Evolutionary conservation across 805 yeast species (phyloP).

Genomic region (Saturnispora galanensis): DNA sequence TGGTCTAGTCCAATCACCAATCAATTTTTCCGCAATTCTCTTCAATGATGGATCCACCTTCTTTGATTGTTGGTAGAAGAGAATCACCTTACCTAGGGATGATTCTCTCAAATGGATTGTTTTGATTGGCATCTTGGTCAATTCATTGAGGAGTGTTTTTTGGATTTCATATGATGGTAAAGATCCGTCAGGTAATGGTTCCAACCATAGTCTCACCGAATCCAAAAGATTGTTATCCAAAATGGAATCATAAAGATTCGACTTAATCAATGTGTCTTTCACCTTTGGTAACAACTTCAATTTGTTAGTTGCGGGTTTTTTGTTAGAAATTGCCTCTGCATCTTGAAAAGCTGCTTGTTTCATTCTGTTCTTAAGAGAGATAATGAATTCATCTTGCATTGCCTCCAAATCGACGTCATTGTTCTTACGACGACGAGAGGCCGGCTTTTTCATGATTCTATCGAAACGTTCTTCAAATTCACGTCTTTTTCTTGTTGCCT

Average conservation of each 20-base stretch:
- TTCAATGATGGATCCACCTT: constrained; percentile 82
- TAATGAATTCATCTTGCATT: constrained; percentile 86
- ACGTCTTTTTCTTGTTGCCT: constrained; percentile 46
- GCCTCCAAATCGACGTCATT: constrained; percentile 93
- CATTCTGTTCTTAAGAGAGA: constrained; percentile 79
- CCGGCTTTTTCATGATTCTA: constrained; percentile 56
- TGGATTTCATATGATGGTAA: constrained; percentile 97
- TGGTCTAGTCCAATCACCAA: constrained; percentile 98
- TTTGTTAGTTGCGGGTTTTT: constrained; percentile 66
- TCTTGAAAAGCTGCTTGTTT: constrained; percentile 75
- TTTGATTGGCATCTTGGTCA: constrained; percentile 78
- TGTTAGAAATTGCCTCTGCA: constrained; percentile 46
- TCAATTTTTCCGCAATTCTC: constrained; percentile 78
- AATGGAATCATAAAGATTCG: constrained; percentile 81
- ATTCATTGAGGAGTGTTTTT: constrained; percentile 67
- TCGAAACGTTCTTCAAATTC: constrained; percentile 76
- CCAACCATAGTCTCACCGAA: constrained; percentile 93
- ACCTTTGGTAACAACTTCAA: constrained; percentile 75
- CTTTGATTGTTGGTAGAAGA: constrained; percentile 86
- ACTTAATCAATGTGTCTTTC: constrained; percentile 62
- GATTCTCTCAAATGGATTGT: constrained; percentile 91
- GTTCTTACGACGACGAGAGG: constrained; percentile 47
- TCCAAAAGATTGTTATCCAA: constrained; percentile 89
- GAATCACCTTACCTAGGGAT: constrained; percentile 86
- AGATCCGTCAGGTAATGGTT: constrained; percentile 96